Evolutionary conservation across 1,284 basidiomycete genomes (phyloP).

Genomic region (Neotropicomus parvogracilis): DNA sequence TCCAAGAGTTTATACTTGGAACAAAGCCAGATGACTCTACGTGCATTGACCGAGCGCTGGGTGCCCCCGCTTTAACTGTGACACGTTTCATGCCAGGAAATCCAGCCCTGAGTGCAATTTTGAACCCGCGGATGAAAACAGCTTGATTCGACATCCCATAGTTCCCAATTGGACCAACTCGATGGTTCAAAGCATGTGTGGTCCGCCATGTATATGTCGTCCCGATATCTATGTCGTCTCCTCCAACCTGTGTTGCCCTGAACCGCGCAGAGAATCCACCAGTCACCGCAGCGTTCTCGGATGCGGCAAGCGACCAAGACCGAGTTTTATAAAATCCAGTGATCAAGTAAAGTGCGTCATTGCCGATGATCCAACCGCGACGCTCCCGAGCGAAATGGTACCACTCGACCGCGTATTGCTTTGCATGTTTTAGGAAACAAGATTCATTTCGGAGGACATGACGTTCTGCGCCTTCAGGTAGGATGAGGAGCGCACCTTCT

Average conservation of each 20-base stretch:
- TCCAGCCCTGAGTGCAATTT: background rate
- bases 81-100: background rate
- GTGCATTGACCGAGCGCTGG: background rate
- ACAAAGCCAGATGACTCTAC: background rate
- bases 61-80: background rate
- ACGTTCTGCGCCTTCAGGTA: background rate
- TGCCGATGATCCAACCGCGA: too few species aligned
- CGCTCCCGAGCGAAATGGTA: too few species aligned
- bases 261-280: background rate
- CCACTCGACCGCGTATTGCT: constrained; percentile 4
- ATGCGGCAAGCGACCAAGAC: constrained; percentile 24
- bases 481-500: background rate
- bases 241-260: background rate
- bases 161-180: background rate
- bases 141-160: background rate
- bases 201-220: background rate
- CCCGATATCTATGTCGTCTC: background rate
- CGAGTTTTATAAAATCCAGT: constrained; percentile 19
- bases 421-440: constrained; percentile 11
- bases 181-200: background rate
- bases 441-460: background rate
- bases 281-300: background rate
- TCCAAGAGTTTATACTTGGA: background rate
- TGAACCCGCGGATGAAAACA: constrained; percentile 1
- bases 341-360: constrained; percentile 8